Base-by-base conservation (phyloP, 139 green algal species). In the Pleodorina starrii region DNA sequence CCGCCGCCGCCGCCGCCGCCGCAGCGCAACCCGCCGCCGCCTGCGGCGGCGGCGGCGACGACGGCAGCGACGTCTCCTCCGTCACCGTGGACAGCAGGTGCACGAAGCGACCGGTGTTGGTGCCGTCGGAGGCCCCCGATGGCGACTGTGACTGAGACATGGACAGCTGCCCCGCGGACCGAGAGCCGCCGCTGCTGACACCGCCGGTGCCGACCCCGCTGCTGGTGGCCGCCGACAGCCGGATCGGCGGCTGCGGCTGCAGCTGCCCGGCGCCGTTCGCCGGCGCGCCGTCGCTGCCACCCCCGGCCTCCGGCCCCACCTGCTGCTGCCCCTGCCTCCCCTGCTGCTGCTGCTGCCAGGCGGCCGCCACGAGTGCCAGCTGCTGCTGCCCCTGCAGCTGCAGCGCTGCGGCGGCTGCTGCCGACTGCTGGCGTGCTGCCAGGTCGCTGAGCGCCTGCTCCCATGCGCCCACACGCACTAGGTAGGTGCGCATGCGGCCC, bases 401-500 rank as follows among this genome's bases (percentile, higher is more conserved):
- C 38, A 7, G 32, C 11, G 42, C 10, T 5, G 78, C 54, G 11
- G 51, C 54, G 40, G 50, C 71, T 2, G 69, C 71, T 17, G 32
- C 51, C 2, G 48, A 51, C 50, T 84, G 54, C 35, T 86, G 75
- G 5, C 74, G 74, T 2, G 51, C 42, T 0, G 43, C n/a, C 6
- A 42, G 57, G 43, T 76, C 74, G 12, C 46, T 27, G 16, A 85
- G 54, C n/a, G 85, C 85, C 35, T 80, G 36, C 75, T 90, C 85
- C 85, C 85, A 90, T 43, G 69, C 75, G 32, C 85, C 51, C n/a
- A 54, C 83, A 54, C 90, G 90, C 36, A 92, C 42, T n/a, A 93
- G 75, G 43, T 83, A 91, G 5, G 91, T 93, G 38, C 38, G 14
- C 91, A 94, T 94, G 36, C 79, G 63, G 54, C 91, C 91, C 87